Base-by-base conservation (phyloP, 305 asterid species). In the Fraxinus greggii region DNA sequence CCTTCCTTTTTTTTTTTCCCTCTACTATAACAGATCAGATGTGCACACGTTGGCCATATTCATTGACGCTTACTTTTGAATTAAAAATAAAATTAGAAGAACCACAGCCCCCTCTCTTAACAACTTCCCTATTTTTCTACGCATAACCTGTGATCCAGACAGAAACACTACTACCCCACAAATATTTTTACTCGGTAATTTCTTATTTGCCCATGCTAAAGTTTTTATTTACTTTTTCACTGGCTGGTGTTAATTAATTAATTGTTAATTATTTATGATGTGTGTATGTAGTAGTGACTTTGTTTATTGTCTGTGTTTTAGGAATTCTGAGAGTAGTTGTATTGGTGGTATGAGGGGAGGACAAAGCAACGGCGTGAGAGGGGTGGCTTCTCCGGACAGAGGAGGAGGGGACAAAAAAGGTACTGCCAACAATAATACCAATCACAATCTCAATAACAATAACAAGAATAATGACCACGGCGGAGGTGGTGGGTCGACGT, bases 311-410 rank as follows among this genome's bases (percentile, higher is more conserved):
- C 5, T 74, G 42, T 48, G 45, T 45, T 81, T 21, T 73, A 95
- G 99, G 95, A 95, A 95, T 89, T 91, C 93, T 70, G 97, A 95
- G 63, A 51, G 63, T 77, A 88, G 86, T 85, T 88, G 90, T 72
- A 74, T 87, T 85, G 93, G 89, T 85, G 93, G 89, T 80, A 95
- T 95, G 99, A 93, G 97, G 89, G 96, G 92, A 10, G 96, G 92
- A 10, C 91, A 92, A 12, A 89, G 92, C 92, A 92, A 90, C 90
- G 98, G 95, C 24, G 86, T 87, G 1, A 92, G 92, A 88, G 92
- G 92, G 17, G 87, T 92, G 86, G 78, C 92, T 12, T 90, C 98
- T 48, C 97, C 97, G 10, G 98, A 93, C 36, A 91, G 90, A 76
- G 86, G 90, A 76, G 84, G 78, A 78, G 90, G 87, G 7, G 92